Evolutionary conservation across 805 yeast species (phyloP), one percentile per base, ranked within the genome.

Genomic region (Kodamaea nitidulidarum): DNA sequence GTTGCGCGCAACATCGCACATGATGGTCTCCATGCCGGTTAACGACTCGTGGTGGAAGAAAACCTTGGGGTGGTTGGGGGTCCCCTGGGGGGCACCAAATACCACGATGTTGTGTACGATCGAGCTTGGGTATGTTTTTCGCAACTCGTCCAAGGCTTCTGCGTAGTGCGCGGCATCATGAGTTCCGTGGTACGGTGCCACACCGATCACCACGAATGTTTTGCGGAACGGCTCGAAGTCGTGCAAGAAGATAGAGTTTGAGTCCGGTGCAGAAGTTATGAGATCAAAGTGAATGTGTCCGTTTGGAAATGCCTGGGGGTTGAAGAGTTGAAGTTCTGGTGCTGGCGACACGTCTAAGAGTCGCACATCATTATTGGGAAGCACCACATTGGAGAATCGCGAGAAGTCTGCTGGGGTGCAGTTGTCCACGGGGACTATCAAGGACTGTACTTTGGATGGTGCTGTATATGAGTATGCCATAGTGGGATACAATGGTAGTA

Each of bases 171-270:
- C 24, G 4, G 36, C 33, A 4, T 35, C 44, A 11, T 30, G 32
- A 11, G 20, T 8, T n/a, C 21, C 7, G 4, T 36, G 43, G 55
- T 65, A 67, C 15, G 54, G 46, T 1, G 71, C 67, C 11, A 72
- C 42, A 0, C 78, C 80, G 6, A 75, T 35, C 4, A 81, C 79
- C 6, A 82, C 70, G 49, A 87, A 76, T 0, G 84, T 78, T 54
- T 88, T 87, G 37, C 97, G 64, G 60, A 76, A 88, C 1, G 96
- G 95, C 61, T 93, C 97, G 46, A 91, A 79, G 58, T 91, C 98
- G 49, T 84, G 86, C 30, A 91, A 65, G 38, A 84, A 81, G 5
- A 80, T 60, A 18, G 83, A 71, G 29, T 77, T 80, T n/a, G 69
- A 70, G 40, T 77, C 81, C 1, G 73, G 65, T 5, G 63, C 52